Percentiles rank a stretch among this genome's conserved stretches.
Evolutionary conservation across 768 basidiomycete species (phyloP).

Genomic region (Suillus sp.): DNA sequence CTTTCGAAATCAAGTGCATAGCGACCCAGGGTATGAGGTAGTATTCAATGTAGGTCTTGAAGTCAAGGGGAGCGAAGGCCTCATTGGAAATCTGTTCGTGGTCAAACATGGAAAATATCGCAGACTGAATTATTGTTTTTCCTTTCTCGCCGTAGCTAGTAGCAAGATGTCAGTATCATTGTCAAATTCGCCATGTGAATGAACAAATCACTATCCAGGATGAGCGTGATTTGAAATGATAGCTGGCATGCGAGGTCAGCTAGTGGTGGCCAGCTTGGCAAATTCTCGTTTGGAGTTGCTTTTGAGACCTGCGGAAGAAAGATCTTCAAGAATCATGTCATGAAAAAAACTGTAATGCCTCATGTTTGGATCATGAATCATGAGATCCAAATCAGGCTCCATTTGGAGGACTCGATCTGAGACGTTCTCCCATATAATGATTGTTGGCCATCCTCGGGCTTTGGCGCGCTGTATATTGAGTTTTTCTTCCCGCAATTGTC

Average conservation of each 20-base stretch:
- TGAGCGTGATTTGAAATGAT: background rate
- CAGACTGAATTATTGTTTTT: too few relatives aligned
- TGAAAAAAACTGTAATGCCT: background rate
- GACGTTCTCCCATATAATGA: background rate
- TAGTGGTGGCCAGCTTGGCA: too few relatives aligned
- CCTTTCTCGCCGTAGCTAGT: too few relatives aligned
- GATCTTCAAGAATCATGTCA: constrained; percentile 1
- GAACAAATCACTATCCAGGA: background rate
- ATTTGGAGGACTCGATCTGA: background rate
- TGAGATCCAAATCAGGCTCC: background rate
- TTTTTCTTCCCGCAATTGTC: background rate
- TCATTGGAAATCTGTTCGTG: too few relatives aligned
- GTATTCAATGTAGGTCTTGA: too few relatives aligned
- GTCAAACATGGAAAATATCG: too few relatives aligned
- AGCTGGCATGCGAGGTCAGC: background rate
- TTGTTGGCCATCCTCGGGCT: background rate
- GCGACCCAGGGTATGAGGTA: too few relatives aligned
- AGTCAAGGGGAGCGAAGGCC: too few relatives aligned
- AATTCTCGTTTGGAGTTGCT: background rate
- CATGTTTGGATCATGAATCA: background rate
- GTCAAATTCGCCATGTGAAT: too few relatives aligned
- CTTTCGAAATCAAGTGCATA: too few relatives aligned
- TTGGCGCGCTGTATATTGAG: too few relatives aligned
- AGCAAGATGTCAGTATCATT: too few relatives aligned
- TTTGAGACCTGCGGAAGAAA: background rate